Percentiles rank a stretch among this genome's conserved stretches.
These are phyloP conservation scores for Artemisia annua DNA, from an alignment of 129 eudicot genomes.

Conservation along the genomic window DNA sequence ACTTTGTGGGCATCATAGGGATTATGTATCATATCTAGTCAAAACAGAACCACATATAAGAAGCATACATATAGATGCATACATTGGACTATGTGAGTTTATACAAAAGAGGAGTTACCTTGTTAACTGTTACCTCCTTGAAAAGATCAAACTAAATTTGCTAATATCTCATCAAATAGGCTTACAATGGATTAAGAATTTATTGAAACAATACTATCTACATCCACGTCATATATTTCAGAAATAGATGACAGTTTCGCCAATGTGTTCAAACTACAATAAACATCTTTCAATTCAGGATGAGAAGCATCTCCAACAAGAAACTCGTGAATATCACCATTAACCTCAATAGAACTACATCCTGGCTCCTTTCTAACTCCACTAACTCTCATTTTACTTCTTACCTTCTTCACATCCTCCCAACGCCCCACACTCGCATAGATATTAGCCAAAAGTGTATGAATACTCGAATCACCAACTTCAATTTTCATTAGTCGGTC, in stretches of 20 bases:
- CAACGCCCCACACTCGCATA: conserved; percentile 67
- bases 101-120: too few relatives aligned
- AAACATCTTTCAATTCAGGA: conserved; percentile 28
- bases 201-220: neutral
- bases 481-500: conserved; percentile 47
- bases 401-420: conserved; percentile 59
- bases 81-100: too few relatives aligned
- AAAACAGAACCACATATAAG: too few relatives aligned
- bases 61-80: too few relatives aligned
- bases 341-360: conserved; percentile 61
- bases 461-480: conserved; percentile 51
- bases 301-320: conserved; percentile 38
- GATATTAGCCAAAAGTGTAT: conserved; percentile 54
- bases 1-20: too few relatives aligned
- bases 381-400: conserved; percentile 46
- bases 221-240: conserved; percentile 31
- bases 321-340: conserved; percentile 44
- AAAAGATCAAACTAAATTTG: too few relatives aligned
- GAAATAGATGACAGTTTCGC: conserved; percentile 12
- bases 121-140: too few relatives aligned
- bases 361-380: conserved; percentile 60
- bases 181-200: too few relatives aligned
- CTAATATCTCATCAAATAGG: too few relatives aligned
- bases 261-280: conserved; percentile 25
- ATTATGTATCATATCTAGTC: too few relatives aligned